Evolutionary conservation across 1,284 basidiomycete species (phyloP).

Genomic region (Singerocomus inundabilis): DNA sequence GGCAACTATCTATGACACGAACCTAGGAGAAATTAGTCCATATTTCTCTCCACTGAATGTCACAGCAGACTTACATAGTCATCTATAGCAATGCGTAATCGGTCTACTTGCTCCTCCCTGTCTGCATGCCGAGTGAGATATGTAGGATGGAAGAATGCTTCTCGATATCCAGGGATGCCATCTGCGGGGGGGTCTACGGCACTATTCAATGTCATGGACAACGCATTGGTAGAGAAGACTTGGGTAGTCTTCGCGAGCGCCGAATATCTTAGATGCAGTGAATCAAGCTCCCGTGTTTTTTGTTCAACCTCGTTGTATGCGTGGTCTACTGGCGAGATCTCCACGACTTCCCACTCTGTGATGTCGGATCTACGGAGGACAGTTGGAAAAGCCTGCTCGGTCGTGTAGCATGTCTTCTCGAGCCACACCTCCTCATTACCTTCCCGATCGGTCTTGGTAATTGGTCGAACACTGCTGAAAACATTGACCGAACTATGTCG

Average conservation of each 20-base stretch:
- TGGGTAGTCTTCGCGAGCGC: constrained; percentile 76
- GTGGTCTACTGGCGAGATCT: constrained; percentile 86
- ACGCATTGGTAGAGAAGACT: constrained; percentile 73
- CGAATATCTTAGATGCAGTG: constrained; percentile 70
- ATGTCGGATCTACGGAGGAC: constrained; percentile 90
- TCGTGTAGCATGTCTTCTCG: constrained; percentile 85
- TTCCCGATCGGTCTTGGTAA: constrained; percentile 59
- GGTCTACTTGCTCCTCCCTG: constrained; percentile 66
- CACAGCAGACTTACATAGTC: constrained; percentile 60
- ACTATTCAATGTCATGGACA: constrained; percentile 86
- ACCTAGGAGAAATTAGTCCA: constrained; percentile 44
- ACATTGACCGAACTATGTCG: constrained; percentile 67
- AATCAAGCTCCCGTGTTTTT: constrained; percentile 74
- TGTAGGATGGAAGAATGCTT: constrained; percentile 72
- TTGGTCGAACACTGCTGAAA: constrained; percentile 78
- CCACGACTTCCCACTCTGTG: constrained; percentile 67
- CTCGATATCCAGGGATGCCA: constrained; percentile 76
- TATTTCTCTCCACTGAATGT: constrained; percentile 3
- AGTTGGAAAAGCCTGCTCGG: constrained; percentile 90
- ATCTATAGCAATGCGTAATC: constrained; percentile 73
- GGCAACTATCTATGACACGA: constrained; percentile 77
- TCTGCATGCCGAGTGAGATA: constrained; percentile 73
- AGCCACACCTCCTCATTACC: constrained; percentile 80
- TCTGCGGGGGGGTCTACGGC: constrained; percentile 81
- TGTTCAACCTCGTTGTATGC: constrained; percentile 79